Conservation (phyloP, 768 basidiomycete species). For the Boletus pseudo-olivaceus region DNA sequence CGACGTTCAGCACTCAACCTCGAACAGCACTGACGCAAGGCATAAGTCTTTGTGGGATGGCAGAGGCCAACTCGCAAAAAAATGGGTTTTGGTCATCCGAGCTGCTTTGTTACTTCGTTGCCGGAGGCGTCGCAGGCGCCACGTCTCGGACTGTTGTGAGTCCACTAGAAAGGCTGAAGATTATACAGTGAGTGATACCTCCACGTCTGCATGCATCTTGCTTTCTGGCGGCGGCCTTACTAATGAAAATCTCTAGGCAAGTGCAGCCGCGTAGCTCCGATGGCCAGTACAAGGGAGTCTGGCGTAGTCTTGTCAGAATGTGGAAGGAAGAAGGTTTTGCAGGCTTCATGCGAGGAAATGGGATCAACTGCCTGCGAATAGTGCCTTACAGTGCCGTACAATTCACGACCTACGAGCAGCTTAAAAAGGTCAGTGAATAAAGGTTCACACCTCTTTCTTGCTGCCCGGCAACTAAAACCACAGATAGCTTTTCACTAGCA, state of each 20-base stretch:
- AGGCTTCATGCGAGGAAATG: slow-evolving; percentile 94
- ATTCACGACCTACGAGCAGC: slow-evolving; percentile 84
- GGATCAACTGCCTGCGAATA: slow-evolving; percentile 88
- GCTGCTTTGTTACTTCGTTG: slow-evolving; percentile 48
- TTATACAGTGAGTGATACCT: slow-evolving; percentile 74
- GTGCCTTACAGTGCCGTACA: slow-evolving; percentile 90
- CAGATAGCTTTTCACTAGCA: slow-evolving; percentile 61
- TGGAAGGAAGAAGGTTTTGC: slow-evolving; percentile 91
- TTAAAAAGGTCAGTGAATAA: slow-evolving; percentile 65
- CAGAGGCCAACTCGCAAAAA: slow-evolving; percentile 21
- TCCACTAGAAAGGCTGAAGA: slow-evolving; percentile 90
- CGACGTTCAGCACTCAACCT: neutral
- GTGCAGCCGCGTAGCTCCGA: slow-evolving; percentile 71
- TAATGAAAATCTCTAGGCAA: slow-evolving; percentile 52
- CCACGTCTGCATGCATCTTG: neutral
- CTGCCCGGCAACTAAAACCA: slow-evolving; percentile 27
- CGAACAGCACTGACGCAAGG: slow-evolving; percentile 6
- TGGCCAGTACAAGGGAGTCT: slow-evolving; percentile 79
- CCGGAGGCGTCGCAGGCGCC: slow-evolving; percentile 53
- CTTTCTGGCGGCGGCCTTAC: neutral
- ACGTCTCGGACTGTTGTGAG: slow-evolving; percentile 89
- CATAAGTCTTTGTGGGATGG: slow-evolving; percentile 18
- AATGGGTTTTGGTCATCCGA: slow-evolving; percentile 31
- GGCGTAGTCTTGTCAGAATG: slow-evolving; percentile 75
- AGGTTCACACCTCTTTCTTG: neutral